A percentile compares a stretch with the other conserved stretches of the same genome.
Evolutionary conservation across 805 yeast species (phyloP).

Genomic region (Ogataea minuta): DNA sequence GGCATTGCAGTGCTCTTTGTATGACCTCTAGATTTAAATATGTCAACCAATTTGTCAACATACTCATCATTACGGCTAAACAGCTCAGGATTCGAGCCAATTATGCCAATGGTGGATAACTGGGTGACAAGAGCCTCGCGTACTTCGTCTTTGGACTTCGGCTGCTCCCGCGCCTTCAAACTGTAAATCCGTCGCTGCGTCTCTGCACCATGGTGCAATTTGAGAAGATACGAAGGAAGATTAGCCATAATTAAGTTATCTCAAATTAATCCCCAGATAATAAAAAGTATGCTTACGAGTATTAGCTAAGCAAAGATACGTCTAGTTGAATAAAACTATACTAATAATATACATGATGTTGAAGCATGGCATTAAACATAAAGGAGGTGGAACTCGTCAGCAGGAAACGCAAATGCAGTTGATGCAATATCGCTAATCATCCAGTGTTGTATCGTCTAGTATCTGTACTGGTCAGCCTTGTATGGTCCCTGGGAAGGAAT

Average conservation of each 20-base stretch:
- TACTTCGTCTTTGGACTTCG: slow-evolving; percentile 17
- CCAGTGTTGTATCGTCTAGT: slow-evolving; percentile 45
- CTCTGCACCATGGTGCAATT: slow-evolving; percentile 22
- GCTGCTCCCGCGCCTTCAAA: slow-evolving; percentile 9
- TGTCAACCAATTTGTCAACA: slow-evolving; percentile 13
- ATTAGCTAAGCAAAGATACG: slow-evolving; percentile 2
- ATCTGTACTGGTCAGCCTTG: slow-evolving; percentile 98
- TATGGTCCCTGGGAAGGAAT: slow-evolving; percentile 91
- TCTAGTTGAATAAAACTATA: slow-evolving; percentile 1
- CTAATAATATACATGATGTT: slow-evolving; percentile 12
- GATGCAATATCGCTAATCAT: slow-evolving; percentile 26
- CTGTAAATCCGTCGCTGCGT: slow-evolving; percentile 12
- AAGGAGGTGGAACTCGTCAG: slow-evolving; percentile 5
- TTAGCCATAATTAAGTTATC: slow-evolving; percentile 1
- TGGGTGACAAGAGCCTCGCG: slow-evolving; percentile 12
- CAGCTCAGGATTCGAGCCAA: slow-evolving; percentile 22
- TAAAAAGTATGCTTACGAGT: not conserved
- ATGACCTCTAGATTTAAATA: slow-evolving; percentile 11
- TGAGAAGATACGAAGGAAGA: slow-evolving; percentile 26
- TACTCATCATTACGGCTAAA: slow-evolving; percentile 21
- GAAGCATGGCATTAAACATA: slow-evolving; percentile 12
- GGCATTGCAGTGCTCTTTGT: slow-evolving; percentile 1
- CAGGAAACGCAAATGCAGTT: slow-evolving; percentile 29
- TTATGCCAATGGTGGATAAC: slow-evolving; percentile 20
- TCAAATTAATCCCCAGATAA: slow-evolving; percentile 6